Evolutionary conservation across 140 eudicot genomes (phyloP).

Genomic region (Erigeron philadelphicus): DNA sequence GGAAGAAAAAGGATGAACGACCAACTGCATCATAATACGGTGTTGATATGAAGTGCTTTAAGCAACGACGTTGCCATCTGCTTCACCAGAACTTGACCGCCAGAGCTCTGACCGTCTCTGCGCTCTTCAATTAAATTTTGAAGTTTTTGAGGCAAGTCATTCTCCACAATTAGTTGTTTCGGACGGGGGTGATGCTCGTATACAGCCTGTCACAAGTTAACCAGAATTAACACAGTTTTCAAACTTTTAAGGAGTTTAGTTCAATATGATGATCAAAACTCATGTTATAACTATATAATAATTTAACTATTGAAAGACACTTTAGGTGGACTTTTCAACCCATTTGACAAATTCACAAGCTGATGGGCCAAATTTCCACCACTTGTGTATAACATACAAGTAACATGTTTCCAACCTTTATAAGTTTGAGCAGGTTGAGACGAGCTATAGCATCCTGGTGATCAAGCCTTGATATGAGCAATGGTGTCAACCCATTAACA

Average conservation of each 20-base stretch:
- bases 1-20: slow-evolving; percentile 3
- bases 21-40: slow-evolving; percentile 53
- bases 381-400: neutral
- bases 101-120: slow-evolving; percentile 86
- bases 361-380: neutral
- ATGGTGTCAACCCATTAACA: slow-evolving; percentile 86
- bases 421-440: slow-evolving; percentile 75
- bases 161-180: slow-evolving; percentile 84
- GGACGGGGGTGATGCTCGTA: slow-evolving; percentile 97
- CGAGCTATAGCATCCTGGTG: slow-evolving; percentile 98
- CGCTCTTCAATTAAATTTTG: slow-evolving; percentile 88
- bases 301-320: neutral
- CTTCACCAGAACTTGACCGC: slow-evolving; percentile 93
- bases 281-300: no score
- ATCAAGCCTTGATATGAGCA: slow-evolving; percentile 75
- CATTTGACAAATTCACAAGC: neutral
- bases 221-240: neutral
- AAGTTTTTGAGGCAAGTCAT: slow-evolving; percentile 81
- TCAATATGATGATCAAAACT: no score
- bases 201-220: slow-evolving; percentile 57
- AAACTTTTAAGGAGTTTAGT: no score
- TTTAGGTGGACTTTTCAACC: neutral
- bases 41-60: slow-evolving; percentile 90
- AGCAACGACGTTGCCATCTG: slow-evolving; percentile 97
- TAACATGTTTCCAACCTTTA: slow-evolving; percentile 49